Conservation (phyloP, 352 stramenopile genomes). For the Phytophthora podocarpi region DNA sequence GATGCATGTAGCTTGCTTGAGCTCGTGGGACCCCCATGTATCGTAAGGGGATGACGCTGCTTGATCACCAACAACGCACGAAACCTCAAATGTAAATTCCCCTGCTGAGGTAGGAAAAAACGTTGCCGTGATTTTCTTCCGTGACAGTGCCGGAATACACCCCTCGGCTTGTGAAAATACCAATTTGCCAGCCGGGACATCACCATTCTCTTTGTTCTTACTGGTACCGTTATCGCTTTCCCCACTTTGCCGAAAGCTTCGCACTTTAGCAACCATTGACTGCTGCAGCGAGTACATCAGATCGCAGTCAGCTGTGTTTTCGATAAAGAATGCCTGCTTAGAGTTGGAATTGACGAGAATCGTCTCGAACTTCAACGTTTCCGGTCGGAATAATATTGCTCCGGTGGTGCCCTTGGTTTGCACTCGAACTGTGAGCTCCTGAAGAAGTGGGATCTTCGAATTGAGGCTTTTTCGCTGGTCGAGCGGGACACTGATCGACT, state of each 20-base stretch:
- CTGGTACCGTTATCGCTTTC: slow-evolving; percentile 4
- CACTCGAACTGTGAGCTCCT: slow-evolving; percentile 66
- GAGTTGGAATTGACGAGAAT: slow-evolving; percentile 85
- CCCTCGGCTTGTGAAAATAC: slow-evolving; percentile 68
- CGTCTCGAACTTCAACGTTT: slow-evolving; percentile 71
- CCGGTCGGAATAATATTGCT: slow-evolving; percentile 82
- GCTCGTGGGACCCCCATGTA: slow-evolving; percentile 25
- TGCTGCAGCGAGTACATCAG: slow-evolving; percentile 62
- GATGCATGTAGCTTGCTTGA: slow-evolving; percentile 45
- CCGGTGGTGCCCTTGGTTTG: slow-evolving; percentile 76
- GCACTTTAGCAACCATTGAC: slow-evolving; percentile 32
- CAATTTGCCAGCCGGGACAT: slow-evolving; percentile 27
- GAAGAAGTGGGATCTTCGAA: slow-evolving; percentile 50
- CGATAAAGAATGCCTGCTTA: slow-evolving; percentile 66
- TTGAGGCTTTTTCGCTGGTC: slow-evolving; percentile 25
- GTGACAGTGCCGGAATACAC: slow-evolving; percentile 72
- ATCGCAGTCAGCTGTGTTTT: slow-evolving; percentile 85
- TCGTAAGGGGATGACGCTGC: slow-evolving; percentile 25
- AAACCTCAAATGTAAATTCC: slow-evolving; percentile 75
- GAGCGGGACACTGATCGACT: slow-evolving; percentile 70
- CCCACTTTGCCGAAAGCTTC: background rate
- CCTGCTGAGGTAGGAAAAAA: slow-evolving; percentile 72
- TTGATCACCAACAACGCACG: slow-evolving; percentile 48
- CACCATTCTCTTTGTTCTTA: slow-evolving; percentile 4
- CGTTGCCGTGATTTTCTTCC: slow-evolving; percentile 79